Evolutionary conservation across 306 rosid species (phyloP), one percentile per base, ranked within the genome.

Genomic region (Fragaria vesca): DNA sequence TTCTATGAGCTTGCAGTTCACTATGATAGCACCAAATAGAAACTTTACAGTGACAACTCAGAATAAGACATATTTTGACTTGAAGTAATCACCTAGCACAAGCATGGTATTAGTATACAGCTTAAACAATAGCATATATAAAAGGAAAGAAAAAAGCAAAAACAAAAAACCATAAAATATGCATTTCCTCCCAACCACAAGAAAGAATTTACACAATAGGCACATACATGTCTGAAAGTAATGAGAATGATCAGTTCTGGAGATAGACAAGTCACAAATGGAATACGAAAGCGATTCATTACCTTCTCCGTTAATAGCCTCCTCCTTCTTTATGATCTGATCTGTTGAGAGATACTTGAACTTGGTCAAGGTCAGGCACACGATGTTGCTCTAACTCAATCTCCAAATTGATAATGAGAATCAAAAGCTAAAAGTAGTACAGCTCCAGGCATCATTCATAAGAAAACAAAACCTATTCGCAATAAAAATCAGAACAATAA

Each of bases 341-440:
- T 69, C 85, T 92, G 88, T 68, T 86, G 90, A 43, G 96, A 80
- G 46, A 85, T n/a, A 54, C 58, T 42, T 3, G 88, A 80, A 71
- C 73, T 79, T 24, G 87, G 68, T 87, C 89, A 55, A 87, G 87
- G 78, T 90, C 93, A 75, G 83, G 30, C 69, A 85, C 92, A 68
- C 88, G 88, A 69, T 78, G 93, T 76, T 88, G 93, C 65, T 81
- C 90, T 93, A 95, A 90, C 83, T 92, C 93, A 66, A 92, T 89
- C 85, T 90, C 91, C 18, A 92, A 89, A 48, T 92, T 85, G 80
- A 90, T 87, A 73, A 89, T 89, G 61, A 92, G 89, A 80, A 92
- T 69, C 81, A 90, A 75, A 73, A 92, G 74, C 81, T 66, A 86
- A 92, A 79, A 92, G 91, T 69, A 89, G 61, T 90, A 92, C 85